A percentile compares a stretch with the other conserved stretches of the same genome.
Evolutionary conservation across 331 rosid genomes (phyloP).

Genomic region (Saraca asoca): DNA sequence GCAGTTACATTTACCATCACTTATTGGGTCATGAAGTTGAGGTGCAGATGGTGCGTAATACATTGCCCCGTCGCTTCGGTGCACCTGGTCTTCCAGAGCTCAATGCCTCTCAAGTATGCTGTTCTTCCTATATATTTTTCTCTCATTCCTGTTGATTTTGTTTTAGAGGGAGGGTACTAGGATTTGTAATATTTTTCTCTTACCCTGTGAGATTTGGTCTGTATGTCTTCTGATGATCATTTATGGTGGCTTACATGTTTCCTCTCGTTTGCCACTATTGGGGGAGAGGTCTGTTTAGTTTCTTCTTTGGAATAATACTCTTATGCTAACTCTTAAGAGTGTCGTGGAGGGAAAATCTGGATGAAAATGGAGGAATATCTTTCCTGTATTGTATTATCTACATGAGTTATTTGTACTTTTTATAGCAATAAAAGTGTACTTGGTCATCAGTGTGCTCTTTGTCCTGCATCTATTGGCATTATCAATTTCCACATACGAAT

Average conservation of each 20-base stretch:
- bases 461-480: not conserved
- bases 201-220: not conserved
- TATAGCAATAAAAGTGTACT: not conserved
- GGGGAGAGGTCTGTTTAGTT: constrained; percentile 1
- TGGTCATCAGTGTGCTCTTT: not conserved
- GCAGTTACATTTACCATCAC: constrained; percentile 96
- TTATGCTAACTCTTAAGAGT: not conserved
- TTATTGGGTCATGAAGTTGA: constrained; percentile 98
- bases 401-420: not conserved
- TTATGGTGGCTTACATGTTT: not conserved
- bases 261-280: constrained; percentile 14
- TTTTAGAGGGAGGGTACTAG: not conserved
- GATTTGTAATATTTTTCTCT: constrained; percentile 1
- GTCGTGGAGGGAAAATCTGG: not conserved
- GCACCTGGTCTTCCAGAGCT: constrained; percentile 99
- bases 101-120: constrained; percentile 94
- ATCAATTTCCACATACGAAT: not conserved
- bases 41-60: constrained; percentile 97
- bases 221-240: not conserved
- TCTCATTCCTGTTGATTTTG: not conserved
- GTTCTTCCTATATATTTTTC: constrained; percentile 17
- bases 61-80: constrained; percentile 97
- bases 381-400: not conserved
- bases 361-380: constrained; percentile 11
- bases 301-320: not conserved